Base-by-base conservation (phyloP, 139 green algal species). In the Picocystis salinarum region DNA sequence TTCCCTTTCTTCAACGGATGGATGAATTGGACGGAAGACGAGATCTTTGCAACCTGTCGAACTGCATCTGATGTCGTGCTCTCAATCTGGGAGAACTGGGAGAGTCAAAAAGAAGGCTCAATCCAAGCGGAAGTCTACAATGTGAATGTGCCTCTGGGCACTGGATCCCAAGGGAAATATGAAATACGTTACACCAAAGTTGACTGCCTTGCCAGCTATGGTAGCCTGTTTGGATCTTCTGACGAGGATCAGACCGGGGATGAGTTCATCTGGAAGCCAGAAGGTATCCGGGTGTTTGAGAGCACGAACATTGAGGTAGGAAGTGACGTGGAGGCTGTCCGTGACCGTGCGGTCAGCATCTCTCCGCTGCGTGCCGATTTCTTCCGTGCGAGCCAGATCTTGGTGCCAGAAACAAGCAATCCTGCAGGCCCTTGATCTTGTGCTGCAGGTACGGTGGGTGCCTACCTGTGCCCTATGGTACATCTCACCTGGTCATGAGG, bases 131-230 rank as follows among this genome's bases (percentile, higher is more conserved):
- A 51, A 23, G 18, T 67, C 1, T 67, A 52, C 58, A 67, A 67
- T 36, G 52, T 62, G 20, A 67, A 67, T 28, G 52, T 67, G 20
- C 58, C 58, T 9, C 31, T 67, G 17, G 47, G 53, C 17, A 41
- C 15, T 13, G 31, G 31, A 15, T 13, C 31, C 31, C 13, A 13
- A 37, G 31, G 15, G 31, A 13, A 15, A 37, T 37, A 15, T 15
- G 31, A 15, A 37, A 15, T 37, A 15, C 31, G 31, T 15, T 17
- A 15, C 31, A 37, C 31, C 31, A 19, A 19, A 13, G 13, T 37
- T 13, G 31, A 37, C 13, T 17, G 13, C 31, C 15, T 15, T 13
- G 31, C 31, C 13, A 15, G 15, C 31, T 37, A 37, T 15, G 31
- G 31, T 15, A 19, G 13, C 13, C 31, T 37, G 31, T 37, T 37